These are phyloP conservation scores for Euphorbia celastroides DNA, from an alignment of 441 rosid genomes.

Conservation along the genomic window DNA sequence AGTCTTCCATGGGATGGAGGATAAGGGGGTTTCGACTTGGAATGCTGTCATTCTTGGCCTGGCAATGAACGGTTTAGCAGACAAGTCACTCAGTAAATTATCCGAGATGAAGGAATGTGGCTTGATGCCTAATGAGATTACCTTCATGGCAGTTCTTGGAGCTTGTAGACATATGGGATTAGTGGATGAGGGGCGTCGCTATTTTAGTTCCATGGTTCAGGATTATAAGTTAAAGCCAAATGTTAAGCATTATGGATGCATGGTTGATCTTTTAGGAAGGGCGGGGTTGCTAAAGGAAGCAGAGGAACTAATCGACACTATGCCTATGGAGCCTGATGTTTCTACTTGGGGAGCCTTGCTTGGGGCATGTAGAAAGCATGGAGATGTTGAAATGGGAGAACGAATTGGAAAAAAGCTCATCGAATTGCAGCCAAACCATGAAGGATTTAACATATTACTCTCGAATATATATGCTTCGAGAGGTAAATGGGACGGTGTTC, in stretches of 20 bases:
- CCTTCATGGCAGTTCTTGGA: slow-evolving; percentile 51
- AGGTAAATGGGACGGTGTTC: slow-evolving; percentile 51
- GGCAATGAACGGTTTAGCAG: slow-evolving; percentile 47
- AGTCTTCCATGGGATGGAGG: slow-evolving; percentile 38
- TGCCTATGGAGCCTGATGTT: slow-evolving; percentile 60
- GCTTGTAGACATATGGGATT: slow-evolving; percentile 63
- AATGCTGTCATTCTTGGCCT: slow-evolving; percentile 51
- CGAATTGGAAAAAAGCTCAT: slow-evolving; percentile 48
- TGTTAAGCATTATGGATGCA: slow-evolving; percentile 64
- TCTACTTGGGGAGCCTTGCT: slow-evolving; percentile 72
- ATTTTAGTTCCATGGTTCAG: slow-evolving; percentile 42
- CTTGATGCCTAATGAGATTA: slow-evolving; percentile 46
- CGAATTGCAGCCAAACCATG: slow-evolving; percentile 53
- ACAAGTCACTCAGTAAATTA: slow-evolving; percentile 40
- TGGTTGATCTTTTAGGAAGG: slow-evolving; percentile 71
- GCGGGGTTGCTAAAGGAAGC: slow-evolving; percentile 61
- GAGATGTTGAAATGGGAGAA: slow-evolving; percentile 44
- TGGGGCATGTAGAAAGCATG: slow-evolving; percentile 51
- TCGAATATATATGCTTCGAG: slow-evolving; percentile 53
- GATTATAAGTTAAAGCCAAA: slow-evolving; percentile 46
- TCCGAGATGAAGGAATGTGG: slow-evolving; percentile 43
- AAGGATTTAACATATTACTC: slow-evolving; percentile 50
- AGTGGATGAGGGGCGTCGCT: slow-evolving; percentile 41
- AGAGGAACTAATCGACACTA: slow-evolving; percentile 41
- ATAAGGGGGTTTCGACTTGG: slow-evolving; percentile 52